These are phyloP conservation scores for Penicillium rolfsii DNA, from an alignment of 2,329 filamentous ascomycete genomes.

Conservation along the genomic window DNA sequence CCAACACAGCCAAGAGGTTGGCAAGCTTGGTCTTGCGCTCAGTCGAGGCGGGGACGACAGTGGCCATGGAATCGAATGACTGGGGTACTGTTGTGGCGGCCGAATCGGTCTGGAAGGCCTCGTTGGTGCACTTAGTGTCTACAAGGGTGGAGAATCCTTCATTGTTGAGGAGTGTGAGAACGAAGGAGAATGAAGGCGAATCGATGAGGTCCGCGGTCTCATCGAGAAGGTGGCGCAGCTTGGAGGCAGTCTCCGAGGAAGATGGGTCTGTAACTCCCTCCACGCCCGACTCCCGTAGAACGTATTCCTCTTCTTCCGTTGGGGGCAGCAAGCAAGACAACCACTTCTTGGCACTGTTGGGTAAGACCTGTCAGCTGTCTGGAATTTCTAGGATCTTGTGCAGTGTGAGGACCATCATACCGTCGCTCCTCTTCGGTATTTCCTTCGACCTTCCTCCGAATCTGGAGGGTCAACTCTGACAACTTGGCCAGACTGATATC, in stretches of 20 bases:
- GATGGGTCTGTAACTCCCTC: constrained; percentile 46
- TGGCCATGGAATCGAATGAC: constrained; percentile 48
- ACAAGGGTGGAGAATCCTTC: constrained; percentile 82
- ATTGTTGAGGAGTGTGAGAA: constrained; percentile 84
- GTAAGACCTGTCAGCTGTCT: constrained; percentile 15
- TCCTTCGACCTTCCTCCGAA: constrained; percentile 84
- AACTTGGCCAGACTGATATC: constrained; percentile 80
- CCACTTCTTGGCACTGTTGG: constrained; percentile 66
- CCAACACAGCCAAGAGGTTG: constrained; percentile 85
- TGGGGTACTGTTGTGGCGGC: constrained; percentile 50
- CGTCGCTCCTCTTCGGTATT: constrained; percentile 65
- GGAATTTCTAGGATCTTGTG: constrained; percentile 25
- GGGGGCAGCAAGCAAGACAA: constrained; percentile 82
- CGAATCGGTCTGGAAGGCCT: constrained; percentile 68
- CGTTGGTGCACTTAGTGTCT: constrained; percentile 76
- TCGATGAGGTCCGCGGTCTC: constrained; percentile 96
- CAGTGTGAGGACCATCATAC: constrained; percentile 37
- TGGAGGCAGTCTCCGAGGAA: constrained; percentile 44
- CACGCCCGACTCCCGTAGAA: constrained; percentile 85
- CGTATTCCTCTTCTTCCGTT: constrained; percentile 74
- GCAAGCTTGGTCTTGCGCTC: constrained; percentile 73
- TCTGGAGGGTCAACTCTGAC: constrained; percentile 77
- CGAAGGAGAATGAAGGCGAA: constrained; percentile 85
- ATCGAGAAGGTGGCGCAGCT: constrained; percentile 82
- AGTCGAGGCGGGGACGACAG: constrained; percentile 41